A percentile compares a stretch with the other conserved stretches of the same genome.
Evolutionary conservation across 139 green algal species (phyloP).

Genomic region (Coelastrella sp.): DNA sequence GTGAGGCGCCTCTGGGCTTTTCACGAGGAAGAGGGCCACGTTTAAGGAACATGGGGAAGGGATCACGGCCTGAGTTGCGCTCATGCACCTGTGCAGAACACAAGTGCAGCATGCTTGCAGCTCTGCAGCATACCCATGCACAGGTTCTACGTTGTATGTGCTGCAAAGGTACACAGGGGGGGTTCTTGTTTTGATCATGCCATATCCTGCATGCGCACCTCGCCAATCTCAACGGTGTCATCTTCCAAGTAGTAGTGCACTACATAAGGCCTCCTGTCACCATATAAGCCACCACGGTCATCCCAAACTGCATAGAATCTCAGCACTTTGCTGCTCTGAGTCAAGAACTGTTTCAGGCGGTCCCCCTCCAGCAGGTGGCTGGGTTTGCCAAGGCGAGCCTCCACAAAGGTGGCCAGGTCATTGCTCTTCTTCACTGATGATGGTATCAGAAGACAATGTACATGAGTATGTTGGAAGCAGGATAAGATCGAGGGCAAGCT

Average conservation of each 20-base stretch:
- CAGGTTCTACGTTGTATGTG: neutral
- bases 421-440: conserved; percentile 56
- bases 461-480: neutral
- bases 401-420: conserved; percentile 78
- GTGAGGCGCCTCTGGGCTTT: conserved; percentile 38
- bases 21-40: conserved; percentile 75
- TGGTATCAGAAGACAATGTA: neutral
- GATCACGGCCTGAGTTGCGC: conserved; percentile 83
- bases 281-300: conserved; percentile 79
- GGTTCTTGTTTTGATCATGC: no score
- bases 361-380: conserved; percentile 73
- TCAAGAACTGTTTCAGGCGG: conserved; percentile 82
- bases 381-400: conserved; percentile 83
- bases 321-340: conserved; percentile 54
- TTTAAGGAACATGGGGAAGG: conserved; percentile 90
- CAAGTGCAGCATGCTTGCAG: neutral
- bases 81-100: conserved; percentile 57
- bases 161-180: neutral
- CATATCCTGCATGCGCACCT: conserved; percentile 57
- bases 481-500: no score
- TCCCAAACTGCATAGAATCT: conserved; percentile 88
- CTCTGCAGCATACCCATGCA: neutral
- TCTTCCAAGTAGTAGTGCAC: conserved; percentile 96
- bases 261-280: conserved; percentile 83
- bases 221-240: conserved; percentile 93